phyloP scores from a whole-genome alignment of 441 rosid genomes.

The Theobroma grandiflorum region DNA sequence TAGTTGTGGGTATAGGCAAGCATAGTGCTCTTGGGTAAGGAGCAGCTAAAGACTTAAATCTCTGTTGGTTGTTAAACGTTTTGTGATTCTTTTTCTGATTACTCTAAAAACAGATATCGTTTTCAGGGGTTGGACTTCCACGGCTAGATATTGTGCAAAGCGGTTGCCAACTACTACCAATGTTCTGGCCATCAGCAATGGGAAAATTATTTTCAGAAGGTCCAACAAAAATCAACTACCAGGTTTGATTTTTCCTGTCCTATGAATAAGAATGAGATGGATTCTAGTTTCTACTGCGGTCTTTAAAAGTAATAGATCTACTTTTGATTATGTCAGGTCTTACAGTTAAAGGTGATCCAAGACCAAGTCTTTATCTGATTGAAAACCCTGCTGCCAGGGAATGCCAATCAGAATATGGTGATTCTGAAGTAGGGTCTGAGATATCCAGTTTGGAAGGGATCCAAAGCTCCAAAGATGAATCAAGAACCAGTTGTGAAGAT shows the following conservation, averaged over 20 bases:
- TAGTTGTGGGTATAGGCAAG: slow-evolving; percentile 71
- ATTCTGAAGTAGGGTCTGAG: slow-evolving; percentile 55
- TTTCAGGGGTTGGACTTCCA: slow-evolving; percentile 58
- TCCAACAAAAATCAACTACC: slow-evolving; percentile 62
- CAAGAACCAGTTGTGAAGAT: slow-evolving; percentile 33
- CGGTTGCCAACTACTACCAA: slow-evolving; percentile 68
- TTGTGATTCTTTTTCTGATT: slow-evolving; percentile 37
- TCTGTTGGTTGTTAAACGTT: slow-evolving; percentile 19
- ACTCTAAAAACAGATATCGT: slow-evolving; percentile 46
- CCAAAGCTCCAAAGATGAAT: slow-evolving; percentile 33
- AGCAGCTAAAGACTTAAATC: slow-evolving; percentile 21
- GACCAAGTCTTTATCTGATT: slow-evolving; percentile 49
- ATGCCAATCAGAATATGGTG: slow-evolving; percentile 49
- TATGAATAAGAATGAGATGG: background rate
- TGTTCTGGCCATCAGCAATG: slow-evolving; percentile 78
- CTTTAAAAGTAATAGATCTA: background rate
- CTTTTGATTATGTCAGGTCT: slow-evolving; percentile 50
- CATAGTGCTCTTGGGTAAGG: slow-evolving; percentile 60
- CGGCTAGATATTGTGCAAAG: slow-evolving; percentile 76
- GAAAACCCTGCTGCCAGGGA: slow-evolving; percentile 41
- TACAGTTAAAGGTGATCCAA: slow-evolving; percentile 49
- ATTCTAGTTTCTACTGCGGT: background rate
- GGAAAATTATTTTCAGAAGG: slow-evolving; percentile 73
- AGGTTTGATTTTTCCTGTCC: slow-evolving; percentile 55
- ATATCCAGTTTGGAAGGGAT: slow-evolving; percentile 41